A percentile compares a stretch with the other conserved stretches of the same genome.
Conservation (phyloP, 139 green algal genomes). For the Diplosphaera chodatii region DNA sequence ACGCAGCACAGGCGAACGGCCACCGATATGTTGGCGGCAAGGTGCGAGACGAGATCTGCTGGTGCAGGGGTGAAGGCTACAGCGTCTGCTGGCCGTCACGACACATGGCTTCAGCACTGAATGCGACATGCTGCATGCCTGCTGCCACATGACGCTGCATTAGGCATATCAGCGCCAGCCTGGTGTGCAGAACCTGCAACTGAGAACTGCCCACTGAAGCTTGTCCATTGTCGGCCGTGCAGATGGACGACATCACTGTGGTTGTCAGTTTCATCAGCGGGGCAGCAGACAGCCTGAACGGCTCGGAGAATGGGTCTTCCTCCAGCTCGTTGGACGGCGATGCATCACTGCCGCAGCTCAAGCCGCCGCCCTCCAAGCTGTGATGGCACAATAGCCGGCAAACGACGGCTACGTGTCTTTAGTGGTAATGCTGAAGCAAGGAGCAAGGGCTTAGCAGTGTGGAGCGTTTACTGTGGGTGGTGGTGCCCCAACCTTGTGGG, state of each 20-base stretch:
- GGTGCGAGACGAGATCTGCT: slow-evolving; percentile 15
- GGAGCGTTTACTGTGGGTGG: no score
- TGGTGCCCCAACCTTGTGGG: no score
- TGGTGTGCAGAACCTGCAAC: no score
- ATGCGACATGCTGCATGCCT: neutral
- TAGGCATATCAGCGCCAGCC: slow-evolving; percentile 20
- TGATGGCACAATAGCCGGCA: neutral
- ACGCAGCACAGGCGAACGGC: slow-evolving; percentile 45
- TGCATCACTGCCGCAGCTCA: neutral
- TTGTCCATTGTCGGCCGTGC: no score
- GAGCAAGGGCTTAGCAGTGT: no score
- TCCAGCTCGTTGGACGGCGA: neutral
- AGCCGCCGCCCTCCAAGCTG: neutral
- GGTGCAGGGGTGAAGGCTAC: neutral
- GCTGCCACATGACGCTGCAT: slow-evolving; percentile 1
- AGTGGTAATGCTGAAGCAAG: no score
- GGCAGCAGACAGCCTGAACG: no score
- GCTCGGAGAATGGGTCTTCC: neutral
- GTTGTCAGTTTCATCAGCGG: slow-evolving; percentile 35
- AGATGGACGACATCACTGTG: slow-evolving; percentile 91
- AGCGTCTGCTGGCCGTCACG: slow-evolving; percentile 10
- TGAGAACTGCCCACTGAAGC: no score
- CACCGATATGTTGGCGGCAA: slow-evolving; percentile 51
- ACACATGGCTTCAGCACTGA: neutral
- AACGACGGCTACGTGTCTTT: no score